Evolutionary conservation across 2,329 filamentous ascomycete genomes (phyloP), one percentile per base, ranked within the genome.

Genomic region (Nannizzia gypsea): DNA sequence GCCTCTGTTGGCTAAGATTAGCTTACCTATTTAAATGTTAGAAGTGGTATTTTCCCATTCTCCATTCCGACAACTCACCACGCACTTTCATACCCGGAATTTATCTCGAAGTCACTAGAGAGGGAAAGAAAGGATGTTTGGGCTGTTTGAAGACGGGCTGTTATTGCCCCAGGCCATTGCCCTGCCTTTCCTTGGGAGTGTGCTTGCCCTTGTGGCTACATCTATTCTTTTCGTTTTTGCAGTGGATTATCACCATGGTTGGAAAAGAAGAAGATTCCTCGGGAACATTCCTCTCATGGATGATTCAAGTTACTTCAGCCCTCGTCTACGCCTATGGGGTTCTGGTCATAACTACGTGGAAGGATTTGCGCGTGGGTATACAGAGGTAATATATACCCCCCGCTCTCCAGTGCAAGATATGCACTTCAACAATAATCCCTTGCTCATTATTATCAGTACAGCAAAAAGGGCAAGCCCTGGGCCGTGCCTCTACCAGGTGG

Each of bases 301-400:
- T 9, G 55, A 57, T n/a, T 17, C 26, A 26, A 57, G 55, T 28
- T 40, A 57, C 55, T n/a, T 57, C 34, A 57, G 55, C 6, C 55
- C 55, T 6, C 8, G 13, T 3, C 15, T 57, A 8, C 34, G 55
- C 8, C 24, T 40, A n/a, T 17, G 55, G 36, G 9, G 36, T 1
- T 40, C 17, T 24, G 20, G 15, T 17, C 36, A 22, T 24, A 24
- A 57, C n/a, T 44, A 40, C 24, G 9, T n/a, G 3, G 31, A 57
- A 20, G 55, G 38, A 24, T 44, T 57, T 8, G 22, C 6, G 3
- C 31, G 38, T 1, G 55, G 34, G 17, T 57, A 57, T 20, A 42
- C 17, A 1, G 34, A 40, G 36, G 55, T 42, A 57, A 17, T 11
- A 24, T 24, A 17, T 5, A n/a, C 4, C n/a, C n/a, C n/a, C n/a